Base-by-base conservation (phyloP, 169 alveolate genomes). In the Ichthyophthirius multifiliis region DNA sequence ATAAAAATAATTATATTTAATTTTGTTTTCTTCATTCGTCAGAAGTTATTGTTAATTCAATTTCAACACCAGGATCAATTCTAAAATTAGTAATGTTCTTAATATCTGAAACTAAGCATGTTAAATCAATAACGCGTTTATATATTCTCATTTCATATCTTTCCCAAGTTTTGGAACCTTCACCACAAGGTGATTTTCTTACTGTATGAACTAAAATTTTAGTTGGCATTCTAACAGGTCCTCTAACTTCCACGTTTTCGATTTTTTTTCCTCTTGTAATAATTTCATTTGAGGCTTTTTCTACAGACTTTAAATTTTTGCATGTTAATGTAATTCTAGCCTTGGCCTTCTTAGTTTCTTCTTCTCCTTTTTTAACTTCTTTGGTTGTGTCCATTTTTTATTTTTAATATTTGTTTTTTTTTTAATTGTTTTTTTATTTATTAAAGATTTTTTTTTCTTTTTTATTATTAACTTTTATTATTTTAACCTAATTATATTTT, bases 151-250 rank as follows among this genome's bases (percentile, higher is more conserved):
- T 85, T 73, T 85, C 94, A 73, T 47, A 89, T 85, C 90, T 85
- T 83, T 89, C 94, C 94, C 94, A 89, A 39, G 94, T 89, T 80
- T 89, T 89, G 27, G 94, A 85, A 75, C 94, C 94, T 75, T 89
- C 92, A 67, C 94, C 94, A 48, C 94, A 89, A 37, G 94, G 94
- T 62, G 84, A 44, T 79, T 86, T 89, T 79, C 94, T 84, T 37
- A 84, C 76, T 30, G 92, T 85, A 71, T 85, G 76, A 63, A 75
- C 87, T 32, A 89, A 83, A 48, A 65, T 83, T 76, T 86, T 89
- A 39, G 91, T 85, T 65, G 94, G 94, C 82, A 89, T 85, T 80
- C 94, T 85, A 75, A 85, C 89, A 74, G 94, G 94, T 71, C 94
- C 94, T 67, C 76, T 89, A 27, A 88, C 79, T 32, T 73, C 78